phyloP scores from a whole-genome alignment of 2,329 filamentous ascomycete species.

The Westerdykella aurantiaca region DNA sequence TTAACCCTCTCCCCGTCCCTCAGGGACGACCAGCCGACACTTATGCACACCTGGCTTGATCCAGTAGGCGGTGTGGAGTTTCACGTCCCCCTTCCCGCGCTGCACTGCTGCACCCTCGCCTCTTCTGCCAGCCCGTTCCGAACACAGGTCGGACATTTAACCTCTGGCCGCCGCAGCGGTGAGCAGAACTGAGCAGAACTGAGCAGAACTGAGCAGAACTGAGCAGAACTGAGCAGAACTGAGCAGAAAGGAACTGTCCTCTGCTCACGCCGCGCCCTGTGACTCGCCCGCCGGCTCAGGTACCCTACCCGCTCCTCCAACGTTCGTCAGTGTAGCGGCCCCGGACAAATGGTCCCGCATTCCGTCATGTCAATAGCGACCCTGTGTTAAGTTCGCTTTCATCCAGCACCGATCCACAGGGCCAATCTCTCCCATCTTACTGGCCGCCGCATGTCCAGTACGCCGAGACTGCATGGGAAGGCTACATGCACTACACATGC shows the following conservation, averaged over 20 bases:
- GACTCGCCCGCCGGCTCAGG: conserved; percentile 16
- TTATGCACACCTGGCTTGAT: conserved; percentile 12
- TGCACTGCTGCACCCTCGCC: not conserved
- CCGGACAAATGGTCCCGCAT: conserved; percentile 20
- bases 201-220: not conserved
- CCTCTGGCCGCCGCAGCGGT: conserved; percentile 10
- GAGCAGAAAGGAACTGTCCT: too few relatives aligned
- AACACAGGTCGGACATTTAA: conserved; percentile 13
- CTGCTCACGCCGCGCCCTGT: not conserved
- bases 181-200: conserved; percentile 1
- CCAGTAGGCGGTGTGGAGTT: conserved; percentile 13
- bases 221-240: conserved; percentile 6
- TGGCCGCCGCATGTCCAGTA: conserved; percentile 11
- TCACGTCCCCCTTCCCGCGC: not conserved
- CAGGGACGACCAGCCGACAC: conserved; percentile 4
- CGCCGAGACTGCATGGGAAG: conserved; percentile 5
- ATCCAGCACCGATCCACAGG: conserved; percentile 15
- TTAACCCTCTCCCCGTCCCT: not conserved
- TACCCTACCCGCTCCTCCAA: conserved; percentile 9
- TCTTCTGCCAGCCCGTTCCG: conserved; percentile 5
- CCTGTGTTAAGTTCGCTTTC: conserved; percentile 11
- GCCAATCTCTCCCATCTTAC: conserved; percentile 5
- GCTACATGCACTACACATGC: conserved; percentile 4
- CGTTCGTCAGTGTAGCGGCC: conserved; percentile 10
- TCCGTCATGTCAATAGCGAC: conserved; percentile 11